Evolutionary conservation across 805 yeast genomes (phyloP).

Genomic region (Candida krabiensis): DNA sequence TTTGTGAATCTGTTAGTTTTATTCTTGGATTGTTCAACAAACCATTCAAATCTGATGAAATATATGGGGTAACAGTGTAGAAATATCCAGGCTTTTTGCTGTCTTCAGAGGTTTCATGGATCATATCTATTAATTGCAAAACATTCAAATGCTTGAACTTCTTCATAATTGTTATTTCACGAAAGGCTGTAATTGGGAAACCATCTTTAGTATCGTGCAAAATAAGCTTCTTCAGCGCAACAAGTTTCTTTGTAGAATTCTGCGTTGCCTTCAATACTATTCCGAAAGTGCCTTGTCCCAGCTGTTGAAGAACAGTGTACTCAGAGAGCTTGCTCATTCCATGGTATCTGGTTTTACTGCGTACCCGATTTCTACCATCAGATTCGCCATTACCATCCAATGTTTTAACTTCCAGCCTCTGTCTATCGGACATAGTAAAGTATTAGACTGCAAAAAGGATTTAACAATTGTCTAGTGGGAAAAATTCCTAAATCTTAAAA

Average conservation of each 20-base stretch:
- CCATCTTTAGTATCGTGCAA: slow-evolving; percentile 75
- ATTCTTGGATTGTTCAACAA: slow-evolving; percentile 77
- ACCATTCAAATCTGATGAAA: slow-evolving; percentile 91
- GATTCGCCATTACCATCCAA: too few species aligned
- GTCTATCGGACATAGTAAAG: too few species aligned
- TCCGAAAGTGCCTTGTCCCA: slow-evolving; percentile 88
- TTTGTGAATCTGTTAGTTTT: slow-evolving; percentile 58
- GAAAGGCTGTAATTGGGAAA: slow-evolving; percentile 91
- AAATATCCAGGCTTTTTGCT: slow-evolving; percentile 41
- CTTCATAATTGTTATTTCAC: slow-evolving; percentile 86
- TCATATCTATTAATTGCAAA: slow-evolving; percentile 76
- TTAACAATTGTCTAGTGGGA: too few species aligned
- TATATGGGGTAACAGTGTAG: slow-evolving; percentile 89
- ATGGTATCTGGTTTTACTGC: slow-evolving; percentile 13
- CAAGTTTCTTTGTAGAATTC: slow-evolving; percentile 53
- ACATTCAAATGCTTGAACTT: slow-evolving; percentile 68
- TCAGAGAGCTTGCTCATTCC: slow-evolving; percentile 34
- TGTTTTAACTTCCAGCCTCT: too few species aligned
- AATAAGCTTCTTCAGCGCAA: slow-evolving; percentile 87
- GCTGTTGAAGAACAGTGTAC: slow-evolving; percentile 39
- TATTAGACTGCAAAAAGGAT: too few species aligned
- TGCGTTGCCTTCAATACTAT: slow-evolving; percentile 80
- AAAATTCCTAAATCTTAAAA: too few species aligned
- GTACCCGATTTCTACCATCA: neutral
- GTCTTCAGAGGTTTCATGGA: slow-evolving; percentile 47